Base-by-base conservation (phyloP, 1,284 basidiomycete genomes). In the Malassezia equina region DNA sequence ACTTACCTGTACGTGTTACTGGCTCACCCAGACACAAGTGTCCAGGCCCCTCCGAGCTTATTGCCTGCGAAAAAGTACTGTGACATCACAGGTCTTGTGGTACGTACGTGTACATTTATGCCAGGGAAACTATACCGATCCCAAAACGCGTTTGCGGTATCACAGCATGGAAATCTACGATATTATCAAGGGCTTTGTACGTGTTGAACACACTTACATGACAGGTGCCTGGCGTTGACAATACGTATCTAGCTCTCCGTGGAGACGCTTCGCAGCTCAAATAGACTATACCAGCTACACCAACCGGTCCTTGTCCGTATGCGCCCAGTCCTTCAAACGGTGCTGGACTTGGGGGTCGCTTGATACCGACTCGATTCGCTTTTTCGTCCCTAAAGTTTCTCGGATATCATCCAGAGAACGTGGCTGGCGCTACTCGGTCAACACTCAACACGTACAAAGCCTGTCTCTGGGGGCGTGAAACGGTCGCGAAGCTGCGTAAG, bases 161-260 rank as follows among this genome's bases (percentile, higher is more conserved):
- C 86, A 90, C 62, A 85, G 88, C 77, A 88, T 85, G 75, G 86
- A 84, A 61, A 82, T 90, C 5, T 90, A 88, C 71, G 85, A 88
- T 51, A 77, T 88, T 36, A 83, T 90, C 66, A 86, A 86, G 69
- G 80, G 81, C 33, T 77, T 90, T 65, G 87, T 86, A 60, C 63
- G 84, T 78, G 25, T 23, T 29, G 23, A 2, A 44, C 19, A 2
- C 31, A 17, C 33, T 36, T 11, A 43, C n/a, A 28, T 11, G 2
- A 23, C 47, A 62, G 60, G 68, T 61, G n/a, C 69, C 69, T 0
- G 70, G 70, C 3, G 67, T 70, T 12, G 70, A 71, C 53, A 67
- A 73, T 29, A 54, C 67, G 2, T 73, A 73, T 17, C 60, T 69
- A 12, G 62, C 64, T 2, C 56, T 71, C 2, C 64, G 69, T n/a